A percentile compares a stretch with the other conserved stretches of the same genome.
Evolutionary conservation across 148 eudicot genomes (phyloP).

Genomic region (Rhododendron simsii): DNA sequence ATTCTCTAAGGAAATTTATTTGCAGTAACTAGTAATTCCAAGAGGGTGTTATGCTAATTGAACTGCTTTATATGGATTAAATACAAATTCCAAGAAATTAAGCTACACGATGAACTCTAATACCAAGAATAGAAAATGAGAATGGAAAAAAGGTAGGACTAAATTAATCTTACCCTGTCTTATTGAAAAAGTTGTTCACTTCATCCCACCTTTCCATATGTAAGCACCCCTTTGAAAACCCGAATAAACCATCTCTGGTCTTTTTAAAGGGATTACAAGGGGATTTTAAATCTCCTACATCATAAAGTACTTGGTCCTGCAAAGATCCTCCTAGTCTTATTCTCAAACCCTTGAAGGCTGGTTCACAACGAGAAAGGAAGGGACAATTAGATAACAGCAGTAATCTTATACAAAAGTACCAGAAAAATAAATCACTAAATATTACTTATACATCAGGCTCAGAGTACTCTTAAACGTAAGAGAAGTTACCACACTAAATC

Average conservation of each 20-base stretch:
- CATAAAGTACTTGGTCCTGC: conserved; percentile 77
- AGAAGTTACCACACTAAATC: not conserved
- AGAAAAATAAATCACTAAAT: not conserved
- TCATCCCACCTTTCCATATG: conserved; percentile 77
- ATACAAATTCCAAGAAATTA: not conserved
- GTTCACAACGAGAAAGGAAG: conserved; percentile 9
- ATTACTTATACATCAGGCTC: not conserved
- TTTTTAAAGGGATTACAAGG: conserved; percentile 64
- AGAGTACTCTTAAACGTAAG: conserved; percentile 14
- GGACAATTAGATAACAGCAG: not conserved
- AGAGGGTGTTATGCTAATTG: not conserved
- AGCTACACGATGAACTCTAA: conserved; percentile 49
- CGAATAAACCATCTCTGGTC: conserved; percentile 50
- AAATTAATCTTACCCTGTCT: conserved; percentile 63
- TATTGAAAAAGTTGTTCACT: conserved; percentile 53
- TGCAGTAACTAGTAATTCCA: not conserved
- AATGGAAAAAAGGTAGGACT: not conserved
- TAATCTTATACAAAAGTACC: not conserved
- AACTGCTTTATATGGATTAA: not conserved
- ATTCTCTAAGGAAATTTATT: not conserved
- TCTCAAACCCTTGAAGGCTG: conserved; percentile 78
- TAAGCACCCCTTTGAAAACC: conserved; percentile 80
- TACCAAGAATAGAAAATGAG: conserved; percentile 41
- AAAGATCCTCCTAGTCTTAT: conserved; percentile 91
- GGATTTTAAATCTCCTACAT: conserved; percentile 45